Evolutionary conservation across 148 eudicot species (phyloP).

Genomic region (Diospyros lotus): DNA sequence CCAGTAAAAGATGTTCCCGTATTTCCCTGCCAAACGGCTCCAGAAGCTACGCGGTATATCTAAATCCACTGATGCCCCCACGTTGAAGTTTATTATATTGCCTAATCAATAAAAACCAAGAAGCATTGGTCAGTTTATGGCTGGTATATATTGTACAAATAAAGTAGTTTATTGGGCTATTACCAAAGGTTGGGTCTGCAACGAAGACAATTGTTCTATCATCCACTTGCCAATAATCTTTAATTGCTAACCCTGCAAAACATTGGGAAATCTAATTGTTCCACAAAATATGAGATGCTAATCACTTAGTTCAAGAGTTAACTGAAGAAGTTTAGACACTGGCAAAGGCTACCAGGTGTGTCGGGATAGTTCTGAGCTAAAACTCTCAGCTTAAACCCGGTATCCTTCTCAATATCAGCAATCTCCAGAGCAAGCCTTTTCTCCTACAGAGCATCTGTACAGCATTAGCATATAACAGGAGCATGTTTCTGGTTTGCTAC

Average conservation of each 20-base stretch:
- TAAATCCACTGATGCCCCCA: slow-evolving; percentile 73
- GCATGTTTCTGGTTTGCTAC: background rate
- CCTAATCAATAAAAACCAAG: slow-evolving; percentile 35
- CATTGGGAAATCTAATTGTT: background rate
- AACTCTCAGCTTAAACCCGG: slow-evolving; percentile 85
- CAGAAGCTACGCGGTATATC: slow-evolving; percentile 92
- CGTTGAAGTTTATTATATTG: slow-evolving; percentile 84
- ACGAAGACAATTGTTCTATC: slow-evolving; percentile 90
- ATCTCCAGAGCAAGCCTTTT: slow-evolving; percentile 66
- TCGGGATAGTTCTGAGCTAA: slow-evolving; percentile 96
- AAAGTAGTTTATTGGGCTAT: slow-evolving; percentile 3
- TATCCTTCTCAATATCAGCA: slow-evolving; percentile 69
- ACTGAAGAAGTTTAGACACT: background rate
- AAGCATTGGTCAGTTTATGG: background rate
- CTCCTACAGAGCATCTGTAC: slow-evolving; percentile 40
- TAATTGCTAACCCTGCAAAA: slow-evolving; percentile 77
- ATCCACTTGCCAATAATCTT: slow-evolving; percentile 92
- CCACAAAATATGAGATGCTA: background rate
- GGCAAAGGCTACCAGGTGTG: slow-evolving; percentile 67
- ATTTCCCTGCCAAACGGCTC: slow-evolving; percentile 90
- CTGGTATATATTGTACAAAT: background rate
- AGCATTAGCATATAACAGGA: slow-evolving; percentile 4
- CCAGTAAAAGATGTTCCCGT: slow-evolving; percentile 95
- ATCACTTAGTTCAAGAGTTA: background rate
- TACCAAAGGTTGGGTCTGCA: slow-evolving; percentile 96